A percentile compares a stretch with the other conserved stretches of the same genome.
phyloP scores from a whole-genome alignment of 2,329 filamentous ascomycete species.

The Paecilomyces formosus region DNA sequence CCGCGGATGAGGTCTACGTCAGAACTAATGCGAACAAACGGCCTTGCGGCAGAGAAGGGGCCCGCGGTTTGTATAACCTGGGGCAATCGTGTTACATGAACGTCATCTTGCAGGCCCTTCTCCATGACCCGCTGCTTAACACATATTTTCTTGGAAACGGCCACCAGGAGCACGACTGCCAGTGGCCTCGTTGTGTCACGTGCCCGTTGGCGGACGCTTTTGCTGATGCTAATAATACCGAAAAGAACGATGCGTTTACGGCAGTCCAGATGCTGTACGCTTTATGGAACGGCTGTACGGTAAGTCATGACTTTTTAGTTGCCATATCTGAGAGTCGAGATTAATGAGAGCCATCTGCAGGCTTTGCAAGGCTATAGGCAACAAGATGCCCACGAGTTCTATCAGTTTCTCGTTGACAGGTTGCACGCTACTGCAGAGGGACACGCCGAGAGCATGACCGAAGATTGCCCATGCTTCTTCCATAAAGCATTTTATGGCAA shows the following conservation, averaged over 20 bases:
- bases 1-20: conserved; percentile 69
- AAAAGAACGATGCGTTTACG: conserved; percentile 76
- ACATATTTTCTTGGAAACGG: conserved; percentile 91
- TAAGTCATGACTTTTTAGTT: conserved; percentile 38
- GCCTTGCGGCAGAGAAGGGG: conserved; percentile 77
- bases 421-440: conserved; percentile 73
- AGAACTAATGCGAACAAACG: conserved; percentile 69
- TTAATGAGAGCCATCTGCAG: conserved; percentile 23
- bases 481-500: conserved; percentile 94
- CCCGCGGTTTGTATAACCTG: conserved; percentile 92
- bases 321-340: not conserved
- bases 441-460: conserved; percentile 51
- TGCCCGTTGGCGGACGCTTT: conserved; percentile 58
- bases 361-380: conserved; percentile 84
- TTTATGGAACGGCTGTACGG: conserved; percentile 75
- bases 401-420: conserved; percentile 89
- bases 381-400: conserved; percentile 95
- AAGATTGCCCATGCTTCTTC: conserved; percentile 75
- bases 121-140: conserved; percentile 86
- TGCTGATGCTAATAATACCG: conserved; percentile 54
- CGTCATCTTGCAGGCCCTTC: conserved; percentile 84
- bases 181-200: conserved; percentile 48
- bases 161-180: conserved; percentile 71
- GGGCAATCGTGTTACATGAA: conserved; percentile 99
- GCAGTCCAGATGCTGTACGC: conserved; percentile 82